Conservation (phyloP, 805 yeast genomes). For the Tanozyma kutaoensis region DNA sequence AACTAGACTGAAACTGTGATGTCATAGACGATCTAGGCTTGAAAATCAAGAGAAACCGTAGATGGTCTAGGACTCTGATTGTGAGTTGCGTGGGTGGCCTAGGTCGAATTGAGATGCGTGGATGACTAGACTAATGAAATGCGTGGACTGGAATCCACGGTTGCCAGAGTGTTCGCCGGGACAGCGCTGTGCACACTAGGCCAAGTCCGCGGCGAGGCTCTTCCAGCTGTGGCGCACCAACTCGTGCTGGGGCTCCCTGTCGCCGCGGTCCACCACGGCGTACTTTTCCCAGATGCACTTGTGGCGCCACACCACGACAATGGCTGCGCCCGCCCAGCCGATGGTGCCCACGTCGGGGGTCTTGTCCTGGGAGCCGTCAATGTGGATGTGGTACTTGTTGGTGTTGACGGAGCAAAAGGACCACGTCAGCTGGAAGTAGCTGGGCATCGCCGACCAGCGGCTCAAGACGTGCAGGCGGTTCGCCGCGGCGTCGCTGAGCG, state of each 20-base stretch:
- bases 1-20: too few relatives aligned
- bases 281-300: slow-evolving; percentile 82
- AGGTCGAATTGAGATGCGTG: too few relatives aligned
- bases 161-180: too few relatives aligned
- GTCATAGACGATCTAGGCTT: too few relatives aligned
- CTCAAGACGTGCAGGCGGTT: slow-evolving; percentile 58
- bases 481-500: slow-evolving; percentile 6
- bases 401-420: slow-evolving; percentile 67
- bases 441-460: slow-evolving; percentile 40
- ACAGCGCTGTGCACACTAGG: too few relatives aligned
- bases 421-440: slow-evolving; percentile 79
- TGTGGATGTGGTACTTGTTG: slow-evolving; percentile 19
- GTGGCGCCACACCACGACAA: slow-evolving; percentile 64
- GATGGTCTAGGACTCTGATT: too few relatives aligned
- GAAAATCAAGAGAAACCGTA: too few relatives aligned
- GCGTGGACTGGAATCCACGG: too few relatives aligned
- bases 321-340: slow-evolving; percentile 71
- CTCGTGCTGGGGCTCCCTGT: slow-evolving; percentile 21
- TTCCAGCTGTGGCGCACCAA: slow-evolving; percentile 65
- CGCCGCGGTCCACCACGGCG: slow-evolving; percentile 36
- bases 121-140: too few relatives aligned
- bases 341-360: slow-evolving; percentile 18
- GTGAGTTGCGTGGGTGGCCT: too few relatives aligned
- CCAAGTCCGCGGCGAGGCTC: too few relatives aligned
- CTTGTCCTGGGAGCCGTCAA: slow-evolving; percentile 6